phyloP scores from a whole-genome alignment of 2,329 filamentous ascomycete species.

The Trichoderma afroharzianum region DNA sequence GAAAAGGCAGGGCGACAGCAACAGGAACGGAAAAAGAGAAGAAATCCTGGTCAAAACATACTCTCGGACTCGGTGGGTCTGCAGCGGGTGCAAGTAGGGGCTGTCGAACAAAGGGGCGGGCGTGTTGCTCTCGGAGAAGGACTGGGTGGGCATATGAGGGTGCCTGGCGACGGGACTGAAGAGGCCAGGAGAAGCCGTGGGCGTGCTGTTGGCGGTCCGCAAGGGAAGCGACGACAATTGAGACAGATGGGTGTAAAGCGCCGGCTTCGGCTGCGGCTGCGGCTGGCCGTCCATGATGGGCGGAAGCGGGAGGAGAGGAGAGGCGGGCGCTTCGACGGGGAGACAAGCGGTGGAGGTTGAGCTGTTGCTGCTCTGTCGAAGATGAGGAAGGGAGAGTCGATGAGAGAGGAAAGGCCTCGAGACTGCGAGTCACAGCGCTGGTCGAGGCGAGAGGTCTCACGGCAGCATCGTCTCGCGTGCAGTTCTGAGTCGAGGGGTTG shows the following conservation, averaged over 20 bases:
- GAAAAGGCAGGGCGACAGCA: not conserved
- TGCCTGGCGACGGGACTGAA: slow-evolving; percentile 52
- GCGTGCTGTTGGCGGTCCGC: slow-evolving; percentile 53
- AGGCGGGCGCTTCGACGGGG: not conserved
- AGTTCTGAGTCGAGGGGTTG: slow-evolving; percentile 1
- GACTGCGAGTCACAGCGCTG: slow-evolving; percentile 10
- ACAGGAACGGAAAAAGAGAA: not conserved
- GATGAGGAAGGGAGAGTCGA: not conserved
- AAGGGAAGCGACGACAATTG: slow-evolving; percentile 39
- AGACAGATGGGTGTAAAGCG: slow-evolving; percentile 32
- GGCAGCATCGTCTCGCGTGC: slow-evolving; percentile 12
- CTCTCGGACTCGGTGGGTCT: slow-evolving; percentile 73
- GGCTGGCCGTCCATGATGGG: slow-evolving; percentile 18
- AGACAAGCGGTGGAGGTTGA: not conserved
- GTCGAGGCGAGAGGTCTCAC: slow-evolving; percentile 6
- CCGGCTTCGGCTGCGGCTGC: slow-evolving; percentile 20
- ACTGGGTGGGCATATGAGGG: slow-evolving; percentile 36
- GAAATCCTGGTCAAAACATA: slow-evolving; percentile 43
- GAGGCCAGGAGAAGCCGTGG: slow-evolving; percentile 58
- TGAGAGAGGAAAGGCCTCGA: not conserved
- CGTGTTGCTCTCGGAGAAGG: slow-evolving; percentile 52
- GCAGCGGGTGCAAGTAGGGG: slow-evolving; percentile 66
- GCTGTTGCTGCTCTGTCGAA: not conserved
- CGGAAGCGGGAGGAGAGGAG: not conserved
- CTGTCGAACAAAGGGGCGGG: slow-evolving; percentile 49